Evolutionary conservation across 2,329 filamentous ascomycete species (phyloP).

Genomic region (Aspergillus unguis): DNA sequence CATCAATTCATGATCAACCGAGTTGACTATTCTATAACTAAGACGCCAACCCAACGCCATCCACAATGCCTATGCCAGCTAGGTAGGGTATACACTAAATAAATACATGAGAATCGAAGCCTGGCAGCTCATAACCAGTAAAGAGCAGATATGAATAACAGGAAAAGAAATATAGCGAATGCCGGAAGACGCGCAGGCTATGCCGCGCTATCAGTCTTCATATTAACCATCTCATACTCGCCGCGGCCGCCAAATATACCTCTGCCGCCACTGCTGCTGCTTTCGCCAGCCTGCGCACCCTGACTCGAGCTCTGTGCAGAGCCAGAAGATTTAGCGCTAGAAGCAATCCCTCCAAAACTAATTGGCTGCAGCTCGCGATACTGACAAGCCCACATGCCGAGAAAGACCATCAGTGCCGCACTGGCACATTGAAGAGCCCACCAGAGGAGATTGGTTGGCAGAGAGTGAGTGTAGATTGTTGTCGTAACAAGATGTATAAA

Average conservation of each 20-base stretch:
- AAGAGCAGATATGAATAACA: conserved; percentile 4
- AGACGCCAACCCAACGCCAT: conserved; percentile 25
- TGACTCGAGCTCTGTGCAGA: conserved; percentile 8
- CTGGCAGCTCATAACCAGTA: background rate
- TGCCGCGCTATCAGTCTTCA: conserved; percentile 33
- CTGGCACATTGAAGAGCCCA: conserved; percentile 68
- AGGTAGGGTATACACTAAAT: conserved; percentile 32
- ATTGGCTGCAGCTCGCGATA: conserved; percentile 88
- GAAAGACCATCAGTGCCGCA: conserved; percentile 60
- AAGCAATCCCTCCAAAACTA: conserved; percentile 64
- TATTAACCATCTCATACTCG: conserved; percentile 36
- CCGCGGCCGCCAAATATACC: conserved; percentile 24
- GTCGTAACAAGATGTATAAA: conserved; percentile 75
- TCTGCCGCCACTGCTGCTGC: conserved; percentile 25
- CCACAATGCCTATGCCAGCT: conserved; percentile 28
- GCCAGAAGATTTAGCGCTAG: conserved; percentile 3
- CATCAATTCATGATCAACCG: background rate
- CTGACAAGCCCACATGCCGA: conserved; percentile 87
- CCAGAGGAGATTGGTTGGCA: conserved; percentile 82
- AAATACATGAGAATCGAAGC: conserved; percentile 9
- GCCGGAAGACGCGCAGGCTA: conserved; percentile 16
- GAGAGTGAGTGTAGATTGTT: conserved; percentile 69
- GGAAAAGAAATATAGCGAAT: conserved; percentile 6
- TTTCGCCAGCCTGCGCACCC: conserved; percentile 12
- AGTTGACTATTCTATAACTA: background rate